Evolutionary conservation across 306 rosid species (phyloP), one percentile per base, ranked within the genome.

Genomic region (Vigna reflexopilosa): DNA sequence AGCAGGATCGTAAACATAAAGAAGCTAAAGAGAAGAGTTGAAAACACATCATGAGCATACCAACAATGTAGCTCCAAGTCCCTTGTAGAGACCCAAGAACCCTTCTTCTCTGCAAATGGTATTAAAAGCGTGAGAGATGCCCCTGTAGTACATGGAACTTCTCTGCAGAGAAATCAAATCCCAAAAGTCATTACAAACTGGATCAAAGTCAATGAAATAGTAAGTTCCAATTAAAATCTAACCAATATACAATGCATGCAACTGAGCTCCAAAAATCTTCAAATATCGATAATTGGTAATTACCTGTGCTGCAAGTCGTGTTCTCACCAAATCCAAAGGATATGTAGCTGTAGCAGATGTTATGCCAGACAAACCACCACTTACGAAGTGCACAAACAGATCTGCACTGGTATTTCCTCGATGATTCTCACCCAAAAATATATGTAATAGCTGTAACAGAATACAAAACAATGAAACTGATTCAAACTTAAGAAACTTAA

Each of bases 291-390:
- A 48, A 49, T 20, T 44, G 24, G 1, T 17, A 57, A 68, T 32
- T 85, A 91, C 98, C 91, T 93, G 98, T 48, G 94, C 98, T 3
- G 98, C 93, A 72, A 93, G 96, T 12, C 96, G 89, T 54, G 98
- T 90, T 81, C 98, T 93, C 66, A 93, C 91, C 81, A 93, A 93
- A 82, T 93, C 98, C 85, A 93, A 79, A 14, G 98, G 98, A 77
- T 93, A 93, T 51, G 96, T 80, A 26, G 76, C 87, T 63, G 94
- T 75, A 80, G 98, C 91, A 85, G 98, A 88, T 58, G 98, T 90
- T 70, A 90, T 86, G 38, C 98, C 94, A 1, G 98, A 93, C 90
- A 93, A 85, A 76, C 96, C 98, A 76, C 98, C 98, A 55, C 93
- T 81, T 15, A 89, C 74, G 81, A 93, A 93, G 84, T 91, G 88